Evolutionary conservation across 2,329 filamentous ascomycete species (phyloP).

Genomic region (Fusarium circinatum): DNA sequence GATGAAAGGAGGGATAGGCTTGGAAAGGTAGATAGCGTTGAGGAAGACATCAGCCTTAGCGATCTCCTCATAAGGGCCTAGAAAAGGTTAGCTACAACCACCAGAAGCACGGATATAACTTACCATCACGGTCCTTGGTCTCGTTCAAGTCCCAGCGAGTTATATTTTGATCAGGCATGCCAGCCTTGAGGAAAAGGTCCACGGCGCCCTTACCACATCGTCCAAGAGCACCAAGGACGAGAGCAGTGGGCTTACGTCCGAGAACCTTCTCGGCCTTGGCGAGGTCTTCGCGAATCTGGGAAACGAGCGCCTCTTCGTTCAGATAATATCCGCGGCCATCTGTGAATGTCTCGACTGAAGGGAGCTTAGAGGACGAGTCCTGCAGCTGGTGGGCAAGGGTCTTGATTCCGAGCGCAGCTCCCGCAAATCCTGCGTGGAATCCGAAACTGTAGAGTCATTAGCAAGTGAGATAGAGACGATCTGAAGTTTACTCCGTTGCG

Average conservation of each 20-base stretch:
- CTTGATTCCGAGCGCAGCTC: constrained; percentile 78
- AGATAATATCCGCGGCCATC: constrained; percentile 71
- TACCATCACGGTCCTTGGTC: constrained; percentile 71
- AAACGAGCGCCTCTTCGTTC: constrained; percentile 71
- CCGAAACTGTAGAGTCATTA: constrained; percentile 61
- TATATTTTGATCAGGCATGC: constrained; percentile 62
- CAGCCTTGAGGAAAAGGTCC: constrained; percentile 79
- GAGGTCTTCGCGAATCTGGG: constrained; percentile 52
- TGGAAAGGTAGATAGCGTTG: constrained; percentile 80
- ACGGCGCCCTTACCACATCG: constrained; percentile 88
- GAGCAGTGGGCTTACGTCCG: constrained; percentile 74
- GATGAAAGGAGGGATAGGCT: constrained; percentile 82
- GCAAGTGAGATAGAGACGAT: neutral
- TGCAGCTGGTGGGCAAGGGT: constrained; percentile 86
- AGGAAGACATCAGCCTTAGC: constrained; percentile 79
- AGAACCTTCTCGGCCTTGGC: constrained; percentile 78
- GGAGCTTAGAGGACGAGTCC: constrained; percentile 74
- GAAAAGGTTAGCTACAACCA: neutral
- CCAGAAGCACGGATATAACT: no score
- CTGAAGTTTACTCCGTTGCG: neutral
- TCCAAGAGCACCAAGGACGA: constrained; percentile 87
- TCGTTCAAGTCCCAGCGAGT: constrained; percentile 77
- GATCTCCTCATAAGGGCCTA: constrained; percentile 78
- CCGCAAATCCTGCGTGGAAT: constrained; percentile 80
- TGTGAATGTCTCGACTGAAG: constrained; percentile 52